A percentile compares a stretch with the other conserved stretches of the same genome.
Evolutionary conservation across 1,139 yeast species (phyloP).

Genomic region (Pichia sp.): DNA sequence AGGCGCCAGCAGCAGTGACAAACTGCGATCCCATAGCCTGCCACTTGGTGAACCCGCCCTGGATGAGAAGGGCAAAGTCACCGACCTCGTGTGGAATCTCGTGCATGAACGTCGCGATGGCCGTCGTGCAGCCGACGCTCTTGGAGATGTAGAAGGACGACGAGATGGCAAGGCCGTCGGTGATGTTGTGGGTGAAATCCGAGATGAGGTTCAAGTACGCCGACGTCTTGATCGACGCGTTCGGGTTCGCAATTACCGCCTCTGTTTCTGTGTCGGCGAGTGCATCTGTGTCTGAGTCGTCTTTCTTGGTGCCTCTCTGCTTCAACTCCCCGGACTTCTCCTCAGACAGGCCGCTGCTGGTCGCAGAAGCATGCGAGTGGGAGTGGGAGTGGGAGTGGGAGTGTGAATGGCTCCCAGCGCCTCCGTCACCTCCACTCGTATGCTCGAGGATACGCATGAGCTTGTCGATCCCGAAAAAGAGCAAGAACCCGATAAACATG

Average conservation of each 20-base stretch:
- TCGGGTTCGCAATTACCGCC: slow-evolving; percentile 26
- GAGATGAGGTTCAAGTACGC: slow-evolving; percentile 60
- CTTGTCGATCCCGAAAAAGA: slow-evolving; percentile 56
- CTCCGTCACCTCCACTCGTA: slow-evolving; percentile 32
- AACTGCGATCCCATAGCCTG: slow-evolving; percentile 62
- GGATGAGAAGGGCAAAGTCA: slow-evolving; percentile 62
- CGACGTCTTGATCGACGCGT: slow-evolving; percentile 40
- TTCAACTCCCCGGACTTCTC: slow-evolving; percentile 2
- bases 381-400: slow-evolving; percentile 6
- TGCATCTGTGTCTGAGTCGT: slow-evolving; percentile 5
- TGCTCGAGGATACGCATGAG: slow-evolving; percentile 46
- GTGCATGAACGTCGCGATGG: slow-evolving; percentile 62
- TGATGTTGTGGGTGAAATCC: slow-evolving; percentile 62
- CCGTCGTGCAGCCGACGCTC: slow-evolving; percentile 57
- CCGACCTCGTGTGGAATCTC: slow-evolving; percentile 76
- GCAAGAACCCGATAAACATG: slow-evolving; percentile 52
- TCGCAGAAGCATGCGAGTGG: background rate
- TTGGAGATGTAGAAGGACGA: slow-evolving; percentile 58
- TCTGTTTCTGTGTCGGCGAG: slow-evolving; percentile 12
- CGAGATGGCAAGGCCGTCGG: slow-evolving; percentile 67
- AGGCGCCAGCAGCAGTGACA: slow-evolving; percentile 58
- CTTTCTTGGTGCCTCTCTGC: slow-evolving; percentile 7
- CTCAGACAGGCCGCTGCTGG: slow-evolving; percentile 1
- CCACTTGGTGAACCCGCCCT: slow-evolving; percentile 58
- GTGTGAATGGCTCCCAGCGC: slow-evolving; percentile 46